Evolutionary conservation across 192 early-diverging fungal species (phyloP).

Genomic region (Kappamyces sp.): DNA sequence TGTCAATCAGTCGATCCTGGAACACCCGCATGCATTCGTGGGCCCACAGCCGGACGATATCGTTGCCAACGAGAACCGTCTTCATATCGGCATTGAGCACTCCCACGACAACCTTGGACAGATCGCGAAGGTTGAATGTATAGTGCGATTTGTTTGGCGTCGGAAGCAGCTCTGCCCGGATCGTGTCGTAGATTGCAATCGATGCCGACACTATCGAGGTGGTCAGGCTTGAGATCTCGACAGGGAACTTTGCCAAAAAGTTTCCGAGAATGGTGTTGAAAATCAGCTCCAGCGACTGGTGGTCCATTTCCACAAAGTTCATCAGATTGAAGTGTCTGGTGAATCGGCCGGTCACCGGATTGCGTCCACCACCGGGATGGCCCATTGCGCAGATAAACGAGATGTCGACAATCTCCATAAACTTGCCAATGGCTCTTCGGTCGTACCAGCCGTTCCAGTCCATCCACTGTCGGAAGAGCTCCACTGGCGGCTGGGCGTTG

Average conservation of each 20-base stretch:
- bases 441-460: constrained; percentile 62
- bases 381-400: constrained; percentile 56
- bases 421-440: constrained; percentile 49
- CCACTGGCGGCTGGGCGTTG: constrained; percentile 59
- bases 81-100: constrained; percentile 46
- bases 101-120: constrained; percentile 53
- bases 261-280: constrained; percentile 50
- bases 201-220: constrained; percentile 46
- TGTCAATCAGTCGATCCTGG: constrained; percentile 54
- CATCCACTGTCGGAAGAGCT: constrained; percentile 57
- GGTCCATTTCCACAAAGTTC: constrained; percentile 53
- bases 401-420: constrained; percentile 57
- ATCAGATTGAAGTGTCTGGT: constrained; percentile 55
- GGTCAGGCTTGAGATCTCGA: constrained; percentile 41
- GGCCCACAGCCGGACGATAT: constrained; percentile 55
- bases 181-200: constrained; percentile 51
- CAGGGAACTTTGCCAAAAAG: constrained; percentile 44
- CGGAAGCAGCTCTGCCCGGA: constrained; percentile 48
- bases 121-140: constrained; percentile 59
- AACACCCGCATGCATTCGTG: constrained; percentile 58
- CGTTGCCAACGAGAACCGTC: constrained; percentile 36
- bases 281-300: constrained; percentile 46
- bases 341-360: constrained; percentile 48
- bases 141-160: constrained; percentile 61
- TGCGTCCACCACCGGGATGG: constrained; percentile 56